Conservation (phyloP, 306 rosid genomes). For the Mucuna pruriens region DNA sequence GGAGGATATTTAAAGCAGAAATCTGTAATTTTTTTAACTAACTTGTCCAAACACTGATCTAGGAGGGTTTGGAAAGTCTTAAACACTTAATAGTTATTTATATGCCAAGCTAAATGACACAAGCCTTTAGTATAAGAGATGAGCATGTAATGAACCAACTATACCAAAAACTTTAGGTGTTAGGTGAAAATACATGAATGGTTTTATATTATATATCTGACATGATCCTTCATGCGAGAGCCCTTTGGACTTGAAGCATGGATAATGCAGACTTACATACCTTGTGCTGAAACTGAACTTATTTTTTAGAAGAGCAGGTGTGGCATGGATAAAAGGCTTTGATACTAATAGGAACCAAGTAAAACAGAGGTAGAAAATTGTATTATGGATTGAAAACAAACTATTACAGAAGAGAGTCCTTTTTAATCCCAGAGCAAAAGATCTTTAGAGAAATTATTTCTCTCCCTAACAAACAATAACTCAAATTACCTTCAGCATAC, state of each 20-base stretch:
- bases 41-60: constrained; percentile 9
- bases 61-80: constrained; percentile 23
- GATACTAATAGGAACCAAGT: too few species aligned
- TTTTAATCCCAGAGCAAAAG: too few species aligned
- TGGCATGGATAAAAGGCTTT: too few species aligned
- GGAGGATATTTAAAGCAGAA: constrained; percentile 9
- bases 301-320: neutral
- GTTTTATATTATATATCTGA: neutral
- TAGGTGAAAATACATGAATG: neutral
- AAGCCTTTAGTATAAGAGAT: neutral
- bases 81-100: constrained; percentile 13
- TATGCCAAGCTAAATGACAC: constrained; percentile 19
- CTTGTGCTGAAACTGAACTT: neutral
- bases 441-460: too few species aligned
- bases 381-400: too few species aligned
- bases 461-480: too few species aligned
- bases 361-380: too few species aligned
- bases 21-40: neutral
- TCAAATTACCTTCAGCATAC: too few species aligned
- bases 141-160: neutral
- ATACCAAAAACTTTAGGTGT: neutral
- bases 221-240: neutral
- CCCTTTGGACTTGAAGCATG: neutral
- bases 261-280: neutral
- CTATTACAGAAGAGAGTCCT: too few species aligned